Base-by-base conservation (phyloP, 2,329 filamentous ascomycete species). In the Trichophyton simii region DNA sequence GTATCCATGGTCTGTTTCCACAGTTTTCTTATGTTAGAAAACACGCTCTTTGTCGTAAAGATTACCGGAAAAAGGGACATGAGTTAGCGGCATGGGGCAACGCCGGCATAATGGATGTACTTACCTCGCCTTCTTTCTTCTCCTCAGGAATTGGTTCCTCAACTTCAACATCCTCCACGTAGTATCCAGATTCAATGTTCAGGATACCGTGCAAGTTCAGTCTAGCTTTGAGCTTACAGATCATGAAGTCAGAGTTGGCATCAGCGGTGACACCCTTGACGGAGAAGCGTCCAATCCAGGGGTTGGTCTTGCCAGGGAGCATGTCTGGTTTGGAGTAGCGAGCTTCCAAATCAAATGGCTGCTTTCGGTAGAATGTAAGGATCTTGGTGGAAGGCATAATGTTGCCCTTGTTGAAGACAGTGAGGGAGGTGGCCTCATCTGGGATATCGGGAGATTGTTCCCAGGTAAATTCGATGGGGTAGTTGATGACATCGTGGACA, bases 351-450 rank as follows among this genome's bases (percentile, higher is more conserved):
- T 96, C 91, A 75, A 97, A 99, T 55, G 91, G 83, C 78, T 97
- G 90, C 81, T 97, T 97, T 69, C 94, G 87, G 83, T 97, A 99
- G 80, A 99, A 99, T 44, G 94, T 99, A 60, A 99, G 85, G 67
- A 99, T 97, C 83, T 99, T 99, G 66, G 94, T 99, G 4, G 92
- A 97, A 60, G 94, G 94, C 82, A 99, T 87, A 66, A 95, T 86
- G 72, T 96, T 96, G 75, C 92, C 92, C 77, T 88, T 91, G 83
- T 94, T 95, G 79, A 99, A 99, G 71, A 99, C 94, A 41, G 89
- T 96, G 68, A 99, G 81, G 79, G 87, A 95, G 61, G 94, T 97
- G 75, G 97, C 94, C 81, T 99, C 94, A 70, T 99, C 94, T 28
- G 94, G 94, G 69, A 99, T 99, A 71, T 99, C 94, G 63, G 91